Evolutionary conservation across 176 grass and related monocot species (phyloP).

Genomic region (Elymus sibiricus): DNA sequence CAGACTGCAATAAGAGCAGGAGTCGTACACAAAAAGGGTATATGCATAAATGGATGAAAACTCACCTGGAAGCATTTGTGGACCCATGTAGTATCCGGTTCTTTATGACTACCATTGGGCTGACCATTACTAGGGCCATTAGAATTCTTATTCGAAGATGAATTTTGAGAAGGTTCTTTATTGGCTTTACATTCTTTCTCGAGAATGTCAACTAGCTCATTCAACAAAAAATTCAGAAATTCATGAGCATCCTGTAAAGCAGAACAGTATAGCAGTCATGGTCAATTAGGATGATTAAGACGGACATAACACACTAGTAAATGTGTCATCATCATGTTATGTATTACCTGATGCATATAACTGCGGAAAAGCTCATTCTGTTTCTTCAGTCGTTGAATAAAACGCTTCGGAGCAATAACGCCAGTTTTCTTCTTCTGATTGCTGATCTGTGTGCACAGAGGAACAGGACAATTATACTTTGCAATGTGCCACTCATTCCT

Average conservation of each 20-base stretch:
- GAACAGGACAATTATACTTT: constrained; percentile 2
- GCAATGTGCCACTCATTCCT: neutral
- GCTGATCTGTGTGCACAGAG: constrained; percentile 61
- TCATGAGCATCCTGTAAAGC: constrained; percentile 95
- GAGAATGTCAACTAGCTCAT: constrained; percentile 97
- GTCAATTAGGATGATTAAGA: neutral
- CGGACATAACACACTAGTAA: neutral
- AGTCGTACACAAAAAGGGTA: neutral
- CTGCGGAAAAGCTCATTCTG: constrained; percentile 96
- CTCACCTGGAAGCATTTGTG: constrained; percentile 93
- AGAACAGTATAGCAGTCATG: constrained; percentile 5
- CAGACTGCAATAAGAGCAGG: constrained; percentile 1
- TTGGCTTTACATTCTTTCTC: constrained; percentile 71
- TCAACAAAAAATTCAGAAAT: constrained; percentile 94
- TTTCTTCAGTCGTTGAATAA: constrained; percentile 94
- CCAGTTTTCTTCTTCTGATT: constrained; percentile 99
- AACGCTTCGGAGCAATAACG: constrained; percentile 88
- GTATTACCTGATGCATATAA: constrained; percentile 96
- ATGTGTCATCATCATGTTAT: neutral
- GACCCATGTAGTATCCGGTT: constrained; percentile 70
- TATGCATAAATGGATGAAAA: constrained; percentile 7
- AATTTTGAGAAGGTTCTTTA: constrained; percentile 48
- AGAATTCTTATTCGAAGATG: constrained; percentile 45
- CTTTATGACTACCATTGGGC: constrained; percentile 69
- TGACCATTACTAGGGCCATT: constrained; percentile 51